Base-by-base conservation (phyloP, 257 asterid species). In the Solanum phureja region DNA sequence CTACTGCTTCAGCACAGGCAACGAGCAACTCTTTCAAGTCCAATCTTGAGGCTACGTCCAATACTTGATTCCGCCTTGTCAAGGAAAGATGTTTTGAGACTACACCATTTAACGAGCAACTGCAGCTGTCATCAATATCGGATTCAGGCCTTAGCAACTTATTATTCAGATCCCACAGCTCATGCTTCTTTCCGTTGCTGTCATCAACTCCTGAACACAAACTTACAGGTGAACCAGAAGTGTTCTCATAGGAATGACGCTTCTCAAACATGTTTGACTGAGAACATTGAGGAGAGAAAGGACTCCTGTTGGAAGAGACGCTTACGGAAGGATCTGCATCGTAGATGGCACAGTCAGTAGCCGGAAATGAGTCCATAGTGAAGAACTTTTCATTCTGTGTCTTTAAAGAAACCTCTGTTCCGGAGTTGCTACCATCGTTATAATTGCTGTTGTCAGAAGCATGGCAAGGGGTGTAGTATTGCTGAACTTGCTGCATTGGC, bases 301-400 rank as follows among this genome's bases (percentile, higher is more conserved):
- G 92, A 64, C 98, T 95, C 86, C 93, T 89, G 35, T 31, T 92
- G 82, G 99, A 94, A 23, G 98, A 90, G 87, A 90, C 33, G 69
- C 96, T 95, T 62, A 87, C 86, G 58, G 95, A 89, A 56, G 98
- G 92, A 87, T 98, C 95, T 21, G 96, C 95, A 89, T 87, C 90
- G 40, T 92, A 92, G 75, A 79, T 34, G 23, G 89, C 52, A 37
- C 69, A 92, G 38, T 89, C 93, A 31, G 91, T 52, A 7, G 90
- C 93, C 19, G 99, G 98, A 1, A 95, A 90, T 37, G 99, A 96
- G 75, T 97, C 99, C 85, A 97, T 88, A 74, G 98, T 96, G 94
- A 91, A 95, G 90, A 94, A 94, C 40, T 92, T 95, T n/a, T 93
- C 98, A 19, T 89, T 85, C 91, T 62, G 77, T 31, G 94, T 72